Base-by-base conservation (phyloP, 768 basidiomycete species). In the Leccinum fibrillosum region DNA sequence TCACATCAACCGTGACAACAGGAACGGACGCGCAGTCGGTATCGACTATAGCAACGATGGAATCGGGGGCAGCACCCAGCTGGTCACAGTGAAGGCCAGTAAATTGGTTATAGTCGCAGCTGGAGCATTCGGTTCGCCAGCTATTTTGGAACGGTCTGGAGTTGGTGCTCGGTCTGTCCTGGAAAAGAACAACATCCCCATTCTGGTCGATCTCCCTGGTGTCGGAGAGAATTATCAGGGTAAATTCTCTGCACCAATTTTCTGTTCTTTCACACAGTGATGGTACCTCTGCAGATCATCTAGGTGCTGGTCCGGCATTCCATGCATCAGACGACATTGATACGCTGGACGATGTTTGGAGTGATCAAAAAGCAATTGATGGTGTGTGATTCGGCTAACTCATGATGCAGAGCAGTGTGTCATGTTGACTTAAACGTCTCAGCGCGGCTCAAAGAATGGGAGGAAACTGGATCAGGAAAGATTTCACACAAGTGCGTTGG, bases 81-180 rank as follows among this genome's bases (percentile, higher is more conserved):
- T 64, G 1, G 52, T 55, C 11, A 62, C 56, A 1, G 75, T 70
- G 15, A 64, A 54, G 8, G 78, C 75, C 4, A 51, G 19, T 5
- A 54, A 72, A 4, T 69, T 83, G 2, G 77, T 85, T 0, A 77
- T 85, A 19, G 44, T 85, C 12, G 76, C 80, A 1, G 76, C 77
- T 8, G 84, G 83, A 0, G 74, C 83, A 2, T 81, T 86, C 54
- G 83, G 83, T 2, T 81, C 82, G 0, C 80, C 83, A 0, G 68
- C 79, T 2, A 81, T 86, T 23, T 72, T 86, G 9, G 83, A 86
- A 59, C 74, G 83, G 23, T 86, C 85, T 0, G 88, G 90, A 9
- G 86, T 94, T 53, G 90, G 90, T 11, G 76, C 80, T 3, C 62
- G 66, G 9, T 65, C 70, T 1, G 62, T 86, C 19, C 72, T 91